Evolutionary conservation across 164 flowering plant genomes (phyloP).

Genomic region (Dillenia suffruticosa): DNA sequence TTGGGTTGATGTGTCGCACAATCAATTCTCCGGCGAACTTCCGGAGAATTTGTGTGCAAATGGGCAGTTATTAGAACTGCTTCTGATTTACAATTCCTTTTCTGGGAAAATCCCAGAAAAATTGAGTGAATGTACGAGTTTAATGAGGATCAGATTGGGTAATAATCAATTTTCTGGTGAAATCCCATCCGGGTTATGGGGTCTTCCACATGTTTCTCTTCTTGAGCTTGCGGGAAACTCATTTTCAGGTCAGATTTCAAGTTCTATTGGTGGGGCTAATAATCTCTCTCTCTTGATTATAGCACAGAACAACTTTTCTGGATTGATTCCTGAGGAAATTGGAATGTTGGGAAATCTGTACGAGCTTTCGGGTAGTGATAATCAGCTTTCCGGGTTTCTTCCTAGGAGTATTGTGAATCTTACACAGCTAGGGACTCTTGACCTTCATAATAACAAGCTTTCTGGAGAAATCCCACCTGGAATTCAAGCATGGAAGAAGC

Average conservation of each 20-base stretch:
- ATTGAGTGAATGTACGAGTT: constrained; percentile 38
- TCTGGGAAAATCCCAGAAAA: constrained; percentile 52
- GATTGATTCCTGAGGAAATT: constrained; percentile 53
- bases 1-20: constrained; percentile 52
- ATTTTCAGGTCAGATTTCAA: constrained; percentile 41
- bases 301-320: constrained; percentile 38
- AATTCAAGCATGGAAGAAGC: constrained; percentile 42
- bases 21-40: constrained; percentile 44
- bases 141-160: constrained; percentile 46
- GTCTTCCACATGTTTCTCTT: constrained; percentile 50
- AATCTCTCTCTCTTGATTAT: constrained; percentile 39
- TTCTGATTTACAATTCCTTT: constrained; percentile 44
- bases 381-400: constrained; percentile 34
- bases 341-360: constrained; percentile 35
- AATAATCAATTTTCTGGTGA: constrained; percentile 52
- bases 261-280: constrained; percentile 40
- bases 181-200: constrained; percentile 63
- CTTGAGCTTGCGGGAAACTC: constrained; percentile 47
- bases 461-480: constrained; percentile 50
- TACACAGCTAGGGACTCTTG: constrained; percentile 35
- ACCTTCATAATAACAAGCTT: constrained; percentile 46
- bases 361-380: constrained; percentile 34
- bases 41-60: constrained; percentile 43
- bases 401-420: constrained; percentile 42
- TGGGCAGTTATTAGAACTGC: constrained; percentile 42